Percentiles rank a stretch among this genome's conserved stretches.
Conservation (phyloP, 495 filamentous ascomycete species). For the Haplographium delicatum region DNA sequence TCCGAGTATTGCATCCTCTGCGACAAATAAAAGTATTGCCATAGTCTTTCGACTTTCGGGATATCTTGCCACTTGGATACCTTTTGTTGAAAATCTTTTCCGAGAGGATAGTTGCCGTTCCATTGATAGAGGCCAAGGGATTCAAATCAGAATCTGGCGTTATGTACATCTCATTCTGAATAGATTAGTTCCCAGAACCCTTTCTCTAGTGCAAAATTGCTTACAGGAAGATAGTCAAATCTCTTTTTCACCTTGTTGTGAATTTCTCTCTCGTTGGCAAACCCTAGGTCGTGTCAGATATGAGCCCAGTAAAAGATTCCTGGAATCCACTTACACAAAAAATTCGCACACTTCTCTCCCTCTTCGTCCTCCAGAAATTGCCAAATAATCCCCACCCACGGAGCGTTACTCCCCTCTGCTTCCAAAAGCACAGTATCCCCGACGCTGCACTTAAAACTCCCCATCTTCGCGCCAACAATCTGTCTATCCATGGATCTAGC, state of each 20-base stretch:
- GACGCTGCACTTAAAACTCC: slow-evolving; percentile 71
- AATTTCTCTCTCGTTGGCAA: slow-evolving; percentile 85
- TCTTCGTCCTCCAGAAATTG: slow-evolving; percentile 67
- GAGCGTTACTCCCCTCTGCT: slow-evolving; percentile 50
- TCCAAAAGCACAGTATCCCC: slow-evolving; percentile 80
- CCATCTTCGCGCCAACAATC: slow-evolving; percentile 81
- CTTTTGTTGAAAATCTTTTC: slow-evolving; percentile 53
- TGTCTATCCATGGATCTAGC: slow-evolving; percentile 21
- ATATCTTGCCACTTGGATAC: slow-evolving; percentile 74
- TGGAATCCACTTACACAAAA: slow-evolving; percentile 39
- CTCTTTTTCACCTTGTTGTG: slow-evolving; percentile 76
- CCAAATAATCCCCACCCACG: slow-evolving; percentile 85
- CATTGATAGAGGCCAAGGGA: slow-evolving; percentile 84
- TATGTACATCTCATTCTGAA: slow-evolving; percentile 87
- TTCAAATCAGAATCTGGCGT: slow-evolving; percentile 80
- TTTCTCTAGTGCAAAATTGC: slow-evolving; percentile 1
- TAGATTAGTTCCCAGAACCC: not conserved
- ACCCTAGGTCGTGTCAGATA: slow-evolving; percentile 51
- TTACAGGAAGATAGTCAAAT: slow-evolving; percentile 67
- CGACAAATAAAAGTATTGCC: slow-evolving; percentile 91
- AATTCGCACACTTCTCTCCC: slow-evolving; percentile 62
- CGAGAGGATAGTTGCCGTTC: slow-evolving; percentile 77
- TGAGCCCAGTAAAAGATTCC: slow-evolving; percentile 28
- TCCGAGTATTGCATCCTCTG: slow-evolving; percentile 79
- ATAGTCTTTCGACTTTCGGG: slow-evolving; percentile 65